These are phyloP conservation scores for Kalanchoe fedtschenkoi DNA, from an alignment of 164 flowering plant species.

Conservation along the genomic window DNA sequence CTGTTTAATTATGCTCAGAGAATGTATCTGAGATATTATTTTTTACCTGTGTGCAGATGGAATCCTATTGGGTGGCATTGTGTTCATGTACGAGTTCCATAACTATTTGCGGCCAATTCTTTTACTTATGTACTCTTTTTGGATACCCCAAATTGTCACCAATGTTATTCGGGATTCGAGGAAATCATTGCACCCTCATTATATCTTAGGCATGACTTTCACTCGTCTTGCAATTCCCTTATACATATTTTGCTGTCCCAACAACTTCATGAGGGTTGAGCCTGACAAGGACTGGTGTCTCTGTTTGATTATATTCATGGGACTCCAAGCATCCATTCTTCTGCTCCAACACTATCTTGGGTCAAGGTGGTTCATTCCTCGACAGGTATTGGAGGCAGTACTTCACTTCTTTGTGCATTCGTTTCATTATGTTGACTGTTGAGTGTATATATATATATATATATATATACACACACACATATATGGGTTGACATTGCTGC, in stretches of 20 bases:
- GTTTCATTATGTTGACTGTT: neutral
- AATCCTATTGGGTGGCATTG: constrained; percentile 91
- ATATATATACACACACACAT: too few species aligned
- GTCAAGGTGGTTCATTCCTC: constrained; percentile 94
- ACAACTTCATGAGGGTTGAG: constrained; percentile 91
- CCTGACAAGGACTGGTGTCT: constrained; percentile 78
- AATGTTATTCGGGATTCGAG: constrained; percentile 84
- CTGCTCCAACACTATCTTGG: constrained; percentile 95
- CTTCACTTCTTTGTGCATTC: constrained; percentile 5
- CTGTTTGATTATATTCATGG: constrained; percentile 53
- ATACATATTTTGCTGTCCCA: constrained; percentile 87
- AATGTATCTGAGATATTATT: neutral
- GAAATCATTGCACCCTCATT: constrained; percentile 91
- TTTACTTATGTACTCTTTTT: constrained; percentile 80
- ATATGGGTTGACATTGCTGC: too few species aligned
- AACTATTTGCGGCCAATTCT: constrained; percentile 64
- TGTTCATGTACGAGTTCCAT: constrained; percentile 90
- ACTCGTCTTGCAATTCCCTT: constrained; percentile 90
- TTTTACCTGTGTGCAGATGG: constrained; percentile 61
- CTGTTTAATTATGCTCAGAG: neutral
- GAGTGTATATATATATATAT: too few species aligned
- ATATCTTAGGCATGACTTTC: constrained; percentile 76
- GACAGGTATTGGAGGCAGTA: constrained; percentile 44
- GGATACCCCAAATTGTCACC: constrained; percentile 91
- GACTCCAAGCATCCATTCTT: constrained; percentile 71